Evolutionary conservation across 306 rosid species (phyloP), one percentile per base, ranked within the genome.

Genomic region (Castanea sativa): DNA sequence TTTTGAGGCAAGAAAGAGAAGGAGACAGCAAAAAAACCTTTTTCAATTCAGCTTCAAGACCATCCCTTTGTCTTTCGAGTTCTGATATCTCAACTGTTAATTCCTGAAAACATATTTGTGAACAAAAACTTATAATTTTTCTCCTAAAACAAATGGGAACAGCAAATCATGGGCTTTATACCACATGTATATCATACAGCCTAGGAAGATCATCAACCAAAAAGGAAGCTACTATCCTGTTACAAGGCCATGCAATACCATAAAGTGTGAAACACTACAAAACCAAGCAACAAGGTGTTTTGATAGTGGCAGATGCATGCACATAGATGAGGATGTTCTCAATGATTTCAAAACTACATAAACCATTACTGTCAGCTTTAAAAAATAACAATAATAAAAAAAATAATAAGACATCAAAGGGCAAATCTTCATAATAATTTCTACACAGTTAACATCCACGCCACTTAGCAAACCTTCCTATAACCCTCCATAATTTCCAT

Each of bases 1-100:
- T 35, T 25, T 5, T 11, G 8, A 13, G 20, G n/a, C 19, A 52
- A 45, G n/a, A 56, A 14, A 8, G 32, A 61, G 41, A 79, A 45
- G 3, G 30, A 53, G 15, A 49, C 27, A 63, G 21, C 16, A 73
- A 73, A 5, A 61, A 78, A 73, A 95, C 99, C 98, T 90, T 95
- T 79, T 89, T 89, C 79, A 95, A 69, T 88, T 95, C 90, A 77
- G 93, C 97, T 88, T 93, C 97, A 61, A 95, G 94, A 55, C 87
- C 93, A 19, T 93, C 99, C 80, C 94, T 93, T 83, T 91, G 89
- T 65, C 33, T 86, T 89, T 95, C 94, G 75, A 95, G 88, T 79
- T 86, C 94, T 58, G 97, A 77, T 86, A 93, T 90, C 88, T 95
- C 98, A 73, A 83, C 76, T 38, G 78, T 78, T 80, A 95, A 74